Evolutionary conservation across 2,329 filamentous ascomycete genomes (phyloP), one percentile per base, ranked within the genome.

Genomic region (Xylariaceae sp.): DNA sequence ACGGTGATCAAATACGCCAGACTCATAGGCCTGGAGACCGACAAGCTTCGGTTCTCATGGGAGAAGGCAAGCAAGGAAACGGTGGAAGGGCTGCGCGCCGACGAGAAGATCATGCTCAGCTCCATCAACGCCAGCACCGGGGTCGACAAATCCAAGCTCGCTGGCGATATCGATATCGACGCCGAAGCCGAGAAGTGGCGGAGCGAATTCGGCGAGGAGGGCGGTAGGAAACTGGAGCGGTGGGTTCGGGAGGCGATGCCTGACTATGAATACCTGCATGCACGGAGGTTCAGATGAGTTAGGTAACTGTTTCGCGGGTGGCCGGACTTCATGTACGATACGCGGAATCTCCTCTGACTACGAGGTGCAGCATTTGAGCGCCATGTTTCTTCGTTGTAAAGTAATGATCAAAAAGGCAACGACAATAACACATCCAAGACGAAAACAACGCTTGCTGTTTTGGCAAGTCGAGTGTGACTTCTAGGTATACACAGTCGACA

Each of bases 241-340:
- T 56, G 59, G 59, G 59, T 61, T 29, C 48, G 52, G 5, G 50
- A 44, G 3, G 52, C 56, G n/a, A 61, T 60, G 58, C 48, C 53
- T 21, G 49, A 60, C 21, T 60, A 60, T 42, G 56, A 60, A 30
- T 58, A 60, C 22, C 40, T 60, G 5, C 49, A 34, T 12, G 21
- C 49, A 6, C 39, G 40, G 18, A 48, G 58, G 15, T 19, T 43
- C 15, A 43, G 21, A 43, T 40, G 8, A 26, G 26, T 4, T 26
- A 26, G 26, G 5, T 8, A 8, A 8, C 8, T 26, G 5, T 26
- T 8, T 8, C 26, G 26, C 5, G 26, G 26, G 26, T 4, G 26
- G 8, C 8, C 8, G 26, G 26, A 26, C 8, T 26, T 8, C 26
- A 8, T 26, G n/a, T n/a, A n/a, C n/a, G n/a, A n/a, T n/a, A n/a